A percentile compares a stretch with the other conserved stretches of the same genome.
Evolutionary conservation across 345 rosid genomes (phyloP).

Genomic region (Lenwebbia sp.): DNA sequence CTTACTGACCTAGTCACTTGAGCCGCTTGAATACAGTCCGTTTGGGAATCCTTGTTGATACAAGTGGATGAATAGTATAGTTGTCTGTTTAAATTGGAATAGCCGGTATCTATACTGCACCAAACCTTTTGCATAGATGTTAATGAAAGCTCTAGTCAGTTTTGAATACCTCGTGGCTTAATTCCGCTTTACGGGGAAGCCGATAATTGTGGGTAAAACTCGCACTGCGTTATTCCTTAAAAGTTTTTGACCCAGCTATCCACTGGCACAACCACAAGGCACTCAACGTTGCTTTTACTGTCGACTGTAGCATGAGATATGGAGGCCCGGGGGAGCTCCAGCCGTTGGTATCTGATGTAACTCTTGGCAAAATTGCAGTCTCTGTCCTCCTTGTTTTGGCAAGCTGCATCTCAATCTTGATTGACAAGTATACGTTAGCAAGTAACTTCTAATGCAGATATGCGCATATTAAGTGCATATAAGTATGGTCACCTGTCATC

Average conservation of each 20-base stretch:
- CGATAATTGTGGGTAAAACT: neutral
- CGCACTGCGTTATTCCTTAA: neutral
- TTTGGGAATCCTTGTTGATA: neutral
- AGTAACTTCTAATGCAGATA: neutral
- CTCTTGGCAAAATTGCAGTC: neutral
- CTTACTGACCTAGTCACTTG: neutral
- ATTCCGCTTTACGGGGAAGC: neutral
- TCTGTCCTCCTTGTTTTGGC: neutral
- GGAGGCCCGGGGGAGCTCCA: neutral
- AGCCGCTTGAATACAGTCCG: neutral
- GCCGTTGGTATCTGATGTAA: neutral
- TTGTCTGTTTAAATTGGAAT: neutral
- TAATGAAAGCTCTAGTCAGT: neutral
- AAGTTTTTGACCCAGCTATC: neutral
- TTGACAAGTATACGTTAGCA: neutral
- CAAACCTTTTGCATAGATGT: neutral
- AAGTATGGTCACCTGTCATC: accelerated
- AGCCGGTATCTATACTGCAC: too few species aligned
- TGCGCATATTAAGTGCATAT: neutral
- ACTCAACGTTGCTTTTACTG: neutral
- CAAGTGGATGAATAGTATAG: neutral
- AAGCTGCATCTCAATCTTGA: neutral
- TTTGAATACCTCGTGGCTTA: neutral
- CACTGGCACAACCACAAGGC: neutral
- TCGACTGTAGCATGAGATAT: neutral